Percentiles rank a stretch among this genome's conserved stretches.
Evolutionary conservation across 2,329 filamentous ascomycete genomes (phyloP).

Genomic region (Lasiodiplodia gonubiensis): DNA sequence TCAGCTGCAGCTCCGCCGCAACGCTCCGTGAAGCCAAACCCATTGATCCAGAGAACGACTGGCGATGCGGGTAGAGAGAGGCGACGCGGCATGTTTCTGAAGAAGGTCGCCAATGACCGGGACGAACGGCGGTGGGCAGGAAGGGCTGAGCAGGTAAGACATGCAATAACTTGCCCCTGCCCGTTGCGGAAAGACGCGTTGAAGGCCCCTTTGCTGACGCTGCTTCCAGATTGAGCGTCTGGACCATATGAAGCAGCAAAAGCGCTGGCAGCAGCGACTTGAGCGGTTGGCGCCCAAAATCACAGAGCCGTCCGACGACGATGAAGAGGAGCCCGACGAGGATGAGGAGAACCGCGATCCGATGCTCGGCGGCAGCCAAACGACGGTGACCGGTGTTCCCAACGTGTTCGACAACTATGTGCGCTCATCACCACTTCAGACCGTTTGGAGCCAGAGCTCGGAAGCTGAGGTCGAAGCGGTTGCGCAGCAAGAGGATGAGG

Average conservation of each 20-base stretch:
- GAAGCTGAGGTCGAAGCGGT: constrained; percentile 22
- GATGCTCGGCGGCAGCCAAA: constrained; percentile 20
- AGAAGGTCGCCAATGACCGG: constrained; percentile 56
- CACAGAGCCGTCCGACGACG: constrained; percentile 35
- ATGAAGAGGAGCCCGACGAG: constrained; percentile 31
- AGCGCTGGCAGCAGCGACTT: constrained; percentile 53
- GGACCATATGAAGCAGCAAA: constrained; percentile 53
- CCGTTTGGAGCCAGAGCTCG: constrained; percentile 11
- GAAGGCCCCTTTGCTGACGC: background rate
- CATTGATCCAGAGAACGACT: constrained; percentile 60
- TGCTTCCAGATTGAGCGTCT: constrained; percentile 51
- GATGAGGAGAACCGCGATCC: constrained; percentile 13
- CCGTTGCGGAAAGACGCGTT: background rate
- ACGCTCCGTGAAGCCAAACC: constrained; percentile 64
- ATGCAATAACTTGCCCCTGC: background rate
- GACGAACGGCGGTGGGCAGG: constrained; percentile 54
- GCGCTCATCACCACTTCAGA: constrained; percentile 12
- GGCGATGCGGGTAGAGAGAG: constrained; percentile 65
- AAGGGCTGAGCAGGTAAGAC: constrained; percentile 39
- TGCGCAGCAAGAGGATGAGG: constrained; percentile 32
- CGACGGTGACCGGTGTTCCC: background rate
- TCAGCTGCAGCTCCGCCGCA: constrained; percentile 34
- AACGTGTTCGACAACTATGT: background rate
- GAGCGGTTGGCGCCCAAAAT: constrained; percentile 48
- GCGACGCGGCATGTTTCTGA: constrained; percentile 71